Evolutionary conservation across 495 filamentous ascomycete genomes (phyloP).

Genomic region (Aspergillus cavernicola): DNA sequence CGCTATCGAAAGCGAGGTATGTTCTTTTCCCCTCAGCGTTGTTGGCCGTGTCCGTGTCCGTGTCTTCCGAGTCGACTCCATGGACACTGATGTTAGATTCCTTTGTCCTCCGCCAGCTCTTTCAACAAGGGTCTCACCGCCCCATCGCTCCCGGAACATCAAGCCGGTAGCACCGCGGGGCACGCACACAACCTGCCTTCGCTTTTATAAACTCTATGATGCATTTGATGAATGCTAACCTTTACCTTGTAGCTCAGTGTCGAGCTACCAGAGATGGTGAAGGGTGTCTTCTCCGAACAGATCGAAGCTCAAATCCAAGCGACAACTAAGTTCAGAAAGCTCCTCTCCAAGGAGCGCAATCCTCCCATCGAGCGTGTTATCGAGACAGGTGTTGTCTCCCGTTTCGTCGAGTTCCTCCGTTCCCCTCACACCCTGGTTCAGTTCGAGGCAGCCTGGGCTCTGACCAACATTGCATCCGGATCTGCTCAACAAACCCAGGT

Average conservation of each 20-base stretch:
- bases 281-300: slow-evolving; percentile 96
- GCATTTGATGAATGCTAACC: slow-evolving; percentile 32
- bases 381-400: slow-evolving; percentile 94
- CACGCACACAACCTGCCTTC: slow-evolving; percentile 14
- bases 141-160: slow-evolving; percentile 21
- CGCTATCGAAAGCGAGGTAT: slow-evolving; percentile 94
- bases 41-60: not conserved
- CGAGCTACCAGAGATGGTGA: slow-evolving; percentile 96
- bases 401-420: slow-evolving; percentile 97
- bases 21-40: slow-evolving; percentile 30
- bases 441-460: slow-evolving; percentile 98
- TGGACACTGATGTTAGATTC: not conserved
- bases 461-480: slow-evolving; percentile 99
- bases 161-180: not conserved
- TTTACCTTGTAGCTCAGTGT: slow-evolving; percentile 73
- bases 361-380: slow-evolving; percentile 99
- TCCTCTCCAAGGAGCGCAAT: slow-evolving; percentile 98
- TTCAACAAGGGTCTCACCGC: slow-evolving; percentile 39
- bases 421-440: slow-evolving; percentile 98
- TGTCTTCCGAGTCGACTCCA: too few species aligned
- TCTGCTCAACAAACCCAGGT: slow-evolving; percentile 97
- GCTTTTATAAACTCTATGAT: not conserved
- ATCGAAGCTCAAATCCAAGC: slow-evolving; percentile 97
- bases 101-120: slow-evolving; percentile 4
- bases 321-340: slow-evolving; percentile 98